Conservation (phyloP, 495 filamentous ascomycete genomes). For the Aspergillus heteromorphus region DNA sequence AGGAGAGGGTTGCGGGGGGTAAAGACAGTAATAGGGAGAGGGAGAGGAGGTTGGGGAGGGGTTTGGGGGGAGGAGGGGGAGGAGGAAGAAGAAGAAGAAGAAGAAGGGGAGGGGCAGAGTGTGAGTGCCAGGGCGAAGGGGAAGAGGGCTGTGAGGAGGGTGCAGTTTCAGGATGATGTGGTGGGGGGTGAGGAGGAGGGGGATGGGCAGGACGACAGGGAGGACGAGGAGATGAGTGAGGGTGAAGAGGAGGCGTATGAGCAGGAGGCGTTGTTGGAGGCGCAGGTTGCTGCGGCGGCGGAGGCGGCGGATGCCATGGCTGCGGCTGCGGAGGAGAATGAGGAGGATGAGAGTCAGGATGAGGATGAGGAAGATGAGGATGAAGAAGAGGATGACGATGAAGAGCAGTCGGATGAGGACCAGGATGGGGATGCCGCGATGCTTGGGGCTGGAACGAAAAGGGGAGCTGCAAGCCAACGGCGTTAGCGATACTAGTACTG, state of each 20-base stretch:
- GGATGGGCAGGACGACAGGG: too few species aligned
- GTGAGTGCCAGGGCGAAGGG: slow-evolving; percentile 14
- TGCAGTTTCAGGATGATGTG: slow-evolving; percentile 16
- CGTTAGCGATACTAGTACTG: background rate
- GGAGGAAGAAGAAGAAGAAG: slow-evolving; percentile 13
- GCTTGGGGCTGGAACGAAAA: background rate
- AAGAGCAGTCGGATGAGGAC: slow-evolving; percentile 14
- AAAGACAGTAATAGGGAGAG: too few species aligned
- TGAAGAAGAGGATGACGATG: slow-evolving; percentile 15
- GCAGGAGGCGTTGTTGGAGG: slow-evolving; percentile 26
- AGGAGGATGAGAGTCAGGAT: slow-evolving; percentile 12
- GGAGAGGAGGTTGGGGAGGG: slow-evolving; percentile 22
- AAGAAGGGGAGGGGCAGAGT: slow-evolving; percentile 13
- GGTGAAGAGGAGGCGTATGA: slow-evolving; percentile 32
- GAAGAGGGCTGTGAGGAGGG: slow-evolving; percentile 15
- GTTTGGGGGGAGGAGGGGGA: slow-evolving; percentile 12
- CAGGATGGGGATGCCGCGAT: slow-evolving; percentile 3
- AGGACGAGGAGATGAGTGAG: slow-evolving; percentile 19
- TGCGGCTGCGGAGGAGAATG: slow-evolving; percentile 10
- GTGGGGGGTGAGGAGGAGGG: slow-evolving; percentile 14
- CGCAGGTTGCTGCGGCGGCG: slow-evolving; percentile 23
- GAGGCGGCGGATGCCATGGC: slow-evolving; percentile 23
- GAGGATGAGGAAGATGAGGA: slow-evolving; percentile 6
- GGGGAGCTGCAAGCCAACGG: background rate
- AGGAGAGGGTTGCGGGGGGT: slow-evolving; percentile 25